Percentiles rank a stretch among this genome's conserved stretches.
Evolutionary conservation across 208 protist species (phyloP).

Genomic region (Trypanosoma theileri): DNA sequence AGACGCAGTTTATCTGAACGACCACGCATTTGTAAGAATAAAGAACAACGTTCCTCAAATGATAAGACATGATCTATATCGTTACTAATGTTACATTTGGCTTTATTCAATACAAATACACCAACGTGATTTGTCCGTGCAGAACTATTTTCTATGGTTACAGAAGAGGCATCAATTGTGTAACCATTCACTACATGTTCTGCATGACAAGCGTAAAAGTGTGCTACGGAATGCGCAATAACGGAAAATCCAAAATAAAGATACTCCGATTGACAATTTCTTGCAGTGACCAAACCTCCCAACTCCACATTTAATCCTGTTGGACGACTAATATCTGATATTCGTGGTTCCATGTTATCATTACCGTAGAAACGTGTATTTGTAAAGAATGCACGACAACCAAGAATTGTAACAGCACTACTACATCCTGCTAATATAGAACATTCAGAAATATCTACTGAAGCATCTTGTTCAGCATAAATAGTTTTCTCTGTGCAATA

Average conservation of each 20-base stretch:
- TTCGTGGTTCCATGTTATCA: conserved; percentile 8
- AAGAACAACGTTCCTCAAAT: conserved; percentile 42
- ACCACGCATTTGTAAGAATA: conserved; percentile 21
- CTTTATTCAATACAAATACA: conserved; percentile 62
- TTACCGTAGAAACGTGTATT: conserved; percentile 40
- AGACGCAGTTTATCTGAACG: conserved; percentile 1
- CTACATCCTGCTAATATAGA: conserved; percentile 45
- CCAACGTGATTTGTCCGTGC: conserved; percentile 64
- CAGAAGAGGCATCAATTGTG: conserved; percentile 72
- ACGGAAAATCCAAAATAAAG: conserved; percentile 79
- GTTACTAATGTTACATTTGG: conserved; percentile 65
- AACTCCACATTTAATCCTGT: conserved; percentile 76
- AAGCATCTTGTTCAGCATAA: conserved; percentile 70
- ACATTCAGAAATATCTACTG: conserved; percentile 54
- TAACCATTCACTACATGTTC: conserved; percentile 76
- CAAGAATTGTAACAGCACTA: conserved; percentile 62
- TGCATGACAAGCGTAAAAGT: conserved; percentile 69
- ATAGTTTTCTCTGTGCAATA: conserved; percentile 54
- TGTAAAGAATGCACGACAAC: conserved; percentile 56
- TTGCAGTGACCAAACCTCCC: conserved; percentile 57
- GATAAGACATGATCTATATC: conserved; percentile 27
- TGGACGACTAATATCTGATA: conserved; percentile 33
- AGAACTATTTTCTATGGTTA: conserved; percentile 69
- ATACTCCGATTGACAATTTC: conserved; percentile 45
- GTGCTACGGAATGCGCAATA: conserved; percentile 70